Evolutionary conservation across 208 protist species (phyloP), one percentile per base, ranked within the genome.

Genomic region (Leishmania turanica): DNA sequence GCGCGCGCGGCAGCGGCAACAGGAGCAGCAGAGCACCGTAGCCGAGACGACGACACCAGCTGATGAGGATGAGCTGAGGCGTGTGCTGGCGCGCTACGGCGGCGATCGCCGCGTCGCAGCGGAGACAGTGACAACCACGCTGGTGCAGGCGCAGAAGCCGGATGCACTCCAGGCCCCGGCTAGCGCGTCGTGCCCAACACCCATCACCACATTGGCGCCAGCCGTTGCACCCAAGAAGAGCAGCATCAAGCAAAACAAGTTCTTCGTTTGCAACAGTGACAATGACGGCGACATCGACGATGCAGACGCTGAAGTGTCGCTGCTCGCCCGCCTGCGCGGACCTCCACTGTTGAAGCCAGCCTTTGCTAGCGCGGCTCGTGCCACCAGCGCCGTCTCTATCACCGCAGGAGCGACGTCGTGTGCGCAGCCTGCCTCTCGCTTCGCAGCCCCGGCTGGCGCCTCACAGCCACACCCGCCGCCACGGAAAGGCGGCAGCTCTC

Each of bases 51-150:
- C 54, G 37, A 56, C 75, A 24, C 42, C 76, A 6, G 62, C 62
- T 5, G 62, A 75, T 40, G 80, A 47, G 15, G 66, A 64, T 47
- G 76, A 84, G 65, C 54, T 87, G 64, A 68, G 51, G 21, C 79
- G 80, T 51, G 80, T 84, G 42, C 45, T 87, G 77, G 69, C 75
- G 0, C 84, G 84, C 64, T 87, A 87, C 75, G 78, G 83, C 37
- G 83, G 83, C 40, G 72, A 54, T n/a, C 66, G 80, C 2, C 53
- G 70, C 3, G 34, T 21, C n/a, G 58, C 24, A 15, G 42, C 27
- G 31, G 76, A 62, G 47, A 1, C 70, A 40, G n/a, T 54, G 45
- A n/a, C 68, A 31, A 51, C 15, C 8, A 19, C 70, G 40, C 27
- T 24, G 24, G 31, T 42, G 21, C 47, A 42, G 31, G 19, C 21